phyloP scores from a whole-genome alignment of 441 rosid genomes.

The Populus hybrid region DNA sequence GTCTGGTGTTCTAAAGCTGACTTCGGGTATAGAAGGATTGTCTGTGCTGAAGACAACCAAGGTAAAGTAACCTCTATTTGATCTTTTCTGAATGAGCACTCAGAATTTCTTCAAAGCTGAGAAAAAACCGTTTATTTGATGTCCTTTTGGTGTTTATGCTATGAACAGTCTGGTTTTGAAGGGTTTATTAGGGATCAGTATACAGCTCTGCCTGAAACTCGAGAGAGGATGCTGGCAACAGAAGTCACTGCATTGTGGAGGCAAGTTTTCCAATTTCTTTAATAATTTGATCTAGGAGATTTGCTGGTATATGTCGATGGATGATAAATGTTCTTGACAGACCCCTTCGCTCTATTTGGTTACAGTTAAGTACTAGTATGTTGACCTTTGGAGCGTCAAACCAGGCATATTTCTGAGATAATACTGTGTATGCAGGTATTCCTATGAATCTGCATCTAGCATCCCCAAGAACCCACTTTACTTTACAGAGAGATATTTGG shows the following conservation, averaged over 20 bases:
- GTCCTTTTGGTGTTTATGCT: conserved; percentile 8
- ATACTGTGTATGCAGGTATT: conserved; percentile 57
- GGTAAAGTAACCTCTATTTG: conserved; percentile 38
- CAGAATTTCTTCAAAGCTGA: background rate
- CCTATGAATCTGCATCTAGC: conserved; percentile 54
- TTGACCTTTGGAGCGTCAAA: background rate
- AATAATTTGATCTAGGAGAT: background rate
- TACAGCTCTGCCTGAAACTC: conserved; percentile 86
- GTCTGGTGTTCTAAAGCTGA: conserved; percentile 58
- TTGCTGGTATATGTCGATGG: background rate
- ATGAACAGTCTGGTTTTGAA: conserved; percentile 90
- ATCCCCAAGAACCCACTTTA: conserved; percentile 56
- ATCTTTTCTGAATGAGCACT: conserved; percentile 10
- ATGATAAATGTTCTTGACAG: background rate
- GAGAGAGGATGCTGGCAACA: conserved; percentile 86
- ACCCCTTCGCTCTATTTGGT: background rate
- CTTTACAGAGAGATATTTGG: conserved; percentile 58
- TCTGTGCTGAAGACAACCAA: conserved; percentile 83
- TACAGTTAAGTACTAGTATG: background rate
- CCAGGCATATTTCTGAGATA: background rate
- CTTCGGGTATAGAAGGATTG: conserved; percentile 69
- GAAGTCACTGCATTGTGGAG: conserved; percentile 87
- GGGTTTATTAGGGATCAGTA: conserved; percentile 81
- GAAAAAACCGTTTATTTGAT: background rate
- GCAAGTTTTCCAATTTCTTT: conserved; percentile 29